A percentile compares a stretch with the other conserved stretches of the same genome.
Conservation (phyloP, 768 basidiomycete genomes). For the Mycena polygramma region DNA sequence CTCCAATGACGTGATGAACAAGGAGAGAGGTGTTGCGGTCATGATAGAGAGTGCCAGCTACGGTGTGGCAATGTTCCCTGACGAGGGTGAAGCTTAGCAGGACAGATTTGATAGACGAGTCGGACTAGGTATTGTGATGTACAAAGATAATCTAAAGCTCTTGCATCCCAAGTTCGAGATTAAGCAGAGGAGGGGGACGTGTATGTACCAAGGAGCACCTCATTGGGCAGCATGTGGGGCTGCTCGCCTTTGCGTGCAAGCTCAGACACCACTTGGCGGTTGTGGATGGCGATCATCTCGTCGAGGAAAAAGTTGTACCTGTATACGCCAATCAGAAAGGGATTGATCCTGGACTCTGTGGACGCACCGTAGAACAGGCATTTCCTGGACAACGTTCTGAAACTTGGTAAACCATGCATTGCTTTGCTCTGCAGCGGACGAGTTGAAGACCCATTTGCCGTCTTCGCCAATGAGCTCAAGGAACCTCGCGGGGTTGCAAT, state of each 20-base stretch:
- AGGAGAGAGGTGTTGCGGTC: not conserved
- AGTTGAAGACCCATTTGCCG: conserved; percentile 47
- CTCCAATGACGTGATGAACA: no score
- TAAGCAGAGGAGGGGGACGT: not conserved
- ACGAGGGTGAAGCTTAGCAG: not conserved
- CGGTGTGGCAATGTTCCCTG: conserved; percentile 13
- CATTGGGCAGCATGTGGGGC: conserved; percentile 1
- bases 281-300: conserved; percentile 43
- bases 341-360: no score
- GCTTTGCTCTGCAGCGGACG: conserved; percentile 46
- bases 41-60: conserved; percentile 5
- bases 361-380: conserved; percentile 33
- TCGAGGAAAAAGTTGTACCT: conserved; percentile 46
- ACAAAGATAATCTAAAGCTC: no score
- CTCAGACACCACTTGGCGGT: conserved; percentile 21
- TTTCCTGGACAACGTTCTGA: conserved; percentile 40
- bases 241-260: not conserved
- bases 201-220: not conserved
- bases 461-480: no score
- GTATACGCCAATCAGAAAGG: no score
- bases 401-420: conserved; percentile 46
- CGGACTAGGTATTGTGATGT: no score
- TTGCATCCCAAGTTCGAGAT: no score
- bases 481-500: conserved; percentile 41
- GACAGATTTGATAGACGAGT: not conserved